Conservation (phyloP, 176 grass and related monocot genomes). For the Raddia guianensis region DNA sequence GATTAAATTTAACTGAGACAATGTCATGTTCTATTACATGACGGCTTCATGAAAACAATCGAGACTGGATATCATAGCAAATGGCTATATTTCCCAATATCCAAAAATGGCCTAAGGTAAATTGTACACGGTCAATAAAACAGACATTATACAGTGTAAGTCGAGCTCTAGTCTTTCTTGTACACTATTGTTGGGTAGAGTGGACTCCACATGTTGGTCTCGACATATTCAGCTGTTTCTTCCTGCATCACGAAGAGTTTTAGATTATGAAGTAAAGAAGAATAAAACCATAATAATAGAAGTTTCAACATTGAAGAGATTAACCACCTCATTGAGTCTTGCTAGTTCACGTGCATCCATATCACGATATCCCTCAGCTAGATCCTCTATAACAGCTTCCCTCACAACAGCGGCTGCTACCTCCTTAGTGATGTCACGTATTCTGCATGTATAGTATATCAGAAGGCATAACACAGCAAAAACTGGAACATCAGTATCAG, state of each 20-base stretch:
- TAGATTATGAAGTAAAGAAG: constrained; percentile 7
- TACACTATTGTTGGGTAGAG: constrained; percentile 91
- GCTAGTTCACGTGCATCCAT: constrained; percentile 90
- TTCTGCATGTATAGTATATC: constrained; percentile 53
- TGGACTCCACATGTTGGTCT: constrained; percentile 94
- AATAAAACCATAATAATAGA: constrained; percentile 27
- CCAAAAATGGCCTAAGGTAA: constrained; percentile 21
- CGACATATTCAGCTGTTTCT: constrained; percentile 76
- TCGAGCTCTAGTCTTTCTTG: constrained; percentile 66
- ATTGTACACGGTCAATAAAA: constrained; percentile 24
- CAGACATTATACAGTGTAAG: neutral
- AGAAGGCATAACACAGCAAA: constrained; percentile 25
- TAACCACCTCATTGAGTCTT: constrained; percentile 74
- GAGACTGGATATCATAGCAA: neutral
- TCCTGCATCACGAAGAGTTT: constrained; percentile 55
- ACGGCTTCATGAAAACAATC: constrained; percentile 22
- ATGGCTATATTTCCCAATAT: constrained; percentile 34
- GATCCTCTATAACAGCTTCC: constrained; percentile 92
- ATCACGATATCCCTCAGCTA: constrained; percentile 90
- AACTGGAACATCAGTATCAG: constrained; percentile 27
- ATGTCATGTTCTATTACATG: constrained; percentile 1
- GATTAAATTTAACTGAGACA: constrained; percentile 14
- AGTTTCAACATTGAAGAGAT: constrained; percentile 35
- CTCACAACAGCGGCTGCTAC: constrained; percentile 87
- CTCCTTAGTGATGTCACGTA: constrained; percentile 95